Evolutionary conservation across 2,329 filamentous ascomycete species (phyloP), one percentile per base, ranked within the genome.

Genomic region (Ramichloridium luteum): DNA sequence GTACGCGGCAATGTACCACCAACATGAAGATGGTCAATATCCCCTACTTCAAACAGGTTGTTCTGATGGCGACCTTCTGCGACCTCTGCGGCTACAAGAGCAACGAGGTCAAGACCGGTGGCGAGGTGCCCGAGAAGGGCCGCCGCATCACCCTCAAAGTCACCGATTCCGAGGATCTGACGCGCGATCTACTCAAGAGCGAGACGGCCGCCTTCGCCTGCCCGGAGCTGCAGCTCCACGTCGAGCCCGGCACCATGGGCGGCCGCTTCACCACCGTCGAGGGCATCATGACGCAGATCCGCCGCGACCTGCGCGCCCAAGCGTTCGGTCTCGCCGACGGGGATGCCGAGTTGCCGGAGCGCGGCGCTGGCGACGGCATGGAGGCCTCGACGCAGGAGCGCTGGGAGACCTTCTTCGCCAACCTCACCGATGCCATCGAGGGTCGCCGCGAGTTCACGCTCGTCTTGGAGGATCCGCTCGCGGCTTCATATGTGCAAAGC

Each of bases 11-110:
- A 4, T 94, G 86, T 60, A 75, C 76, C 3, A 93, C 92, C 6
- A 86, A 93, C 59, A 94, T 94, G 84, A 93, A 94, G 66, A 93
- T 93, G 78, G 84, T 96, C 35, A 84, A 93, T 50, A 94, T 98
- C 40, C 90, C 90, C 1, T 80, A 93, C 61, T 98, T 98, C 65
- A 93, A 94, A 62, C 83, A 96, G 53, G 90, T 98, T 3, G 77
- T 94, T 25, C 69, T 98, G 48, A 96, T 93, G 82, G 86, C 78
- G 46, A 96, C 88, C 2, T 77, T 84, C 16, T 98, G 90, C 60
- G 78, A 88, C 16, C 70, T 79, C 56, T 98, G 90, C 55, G 88
- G 88, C 36, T 57, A 96, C 65, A 79, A 84, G 40, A 90, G 80
- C 46, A 96, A 93, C 58, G 90, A 98, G 56, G 84, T 98, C 54